phyloP scores from a whole-genome alignment of 139 green algal species.

The Pycnococcus provasolii region DNA sequence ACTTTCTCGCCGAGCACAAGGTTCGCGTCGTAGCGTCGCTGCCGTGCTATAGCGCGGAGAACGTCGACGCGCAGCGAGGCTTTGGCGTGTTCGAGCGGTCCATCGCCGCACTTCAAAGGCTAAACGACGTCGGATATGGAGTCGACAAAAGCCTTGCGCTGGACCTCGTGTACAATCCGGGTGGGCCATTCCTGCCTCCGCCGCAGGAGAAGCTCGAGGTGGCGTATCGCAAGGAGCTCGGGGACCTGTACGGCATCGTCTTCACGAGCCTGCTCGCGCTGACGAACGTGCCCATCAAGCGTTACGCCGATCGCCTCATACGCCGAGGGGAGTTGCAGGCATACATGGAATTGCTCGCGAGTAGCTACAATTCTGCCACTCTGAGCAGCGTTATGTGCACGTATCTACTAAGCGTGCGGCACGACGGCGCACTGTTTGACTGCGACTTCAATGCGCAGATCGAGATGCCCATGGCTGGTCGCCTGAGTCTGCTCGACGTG shows the following conservation, averaged over 20 bases:
- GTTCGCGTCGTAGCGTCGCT: conserved; percentile 83
- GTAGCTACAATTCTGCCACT: conserved; percentile 73
- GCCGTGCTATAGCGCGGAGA: conserved; percentile 79
- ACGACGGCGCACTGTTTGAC: conserved; percentile 85
- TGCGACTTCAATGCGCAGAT: conserved; percentile 99
- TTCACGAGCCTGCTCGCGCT: conserved; percentile 82
- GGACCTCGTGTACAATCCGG: conserved; percentile 95
- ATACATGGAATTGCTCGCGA: conserved; percentile 78
- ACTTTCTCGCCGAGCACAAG: conserved; percentile 73
- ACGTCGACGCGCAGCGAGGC: conserved; percentile 72
- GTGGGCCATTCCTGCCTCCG: conserved; percentile 39
- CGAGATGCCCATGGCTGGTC: conserved; percentile 39
- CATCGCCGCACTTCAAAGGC: conserved; percentile 58
- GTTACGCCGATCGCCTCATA: conserved; percentile 74
- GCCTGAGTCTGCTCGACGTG: conserved; percentile 72
- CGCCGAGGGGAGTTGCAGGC: conserved; percentile 45
- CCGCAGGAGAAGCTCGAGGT: conserved; percentile 45
- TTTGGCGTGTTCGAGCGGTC: conserved; percentile 79
- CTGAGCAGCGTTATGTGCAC: conserved; percentile 55
- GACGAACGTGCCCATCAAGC: conserved; percentile 99
- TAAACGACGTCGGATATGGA: conserved; percentile 75
- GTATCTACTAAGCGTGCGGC: conserved; percentile 71
- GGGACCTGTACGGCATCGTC: conserved; percentile 56
- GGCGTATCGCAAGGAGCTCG: conserved; percentile 52
- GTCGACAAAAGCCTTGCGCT: conserved; percentile 51